These are phyloP conservation scores for Massospora cicadina DNA, from an alignment of 371 early-diverging fungal species.

Conservation along the genomic window DNA sequence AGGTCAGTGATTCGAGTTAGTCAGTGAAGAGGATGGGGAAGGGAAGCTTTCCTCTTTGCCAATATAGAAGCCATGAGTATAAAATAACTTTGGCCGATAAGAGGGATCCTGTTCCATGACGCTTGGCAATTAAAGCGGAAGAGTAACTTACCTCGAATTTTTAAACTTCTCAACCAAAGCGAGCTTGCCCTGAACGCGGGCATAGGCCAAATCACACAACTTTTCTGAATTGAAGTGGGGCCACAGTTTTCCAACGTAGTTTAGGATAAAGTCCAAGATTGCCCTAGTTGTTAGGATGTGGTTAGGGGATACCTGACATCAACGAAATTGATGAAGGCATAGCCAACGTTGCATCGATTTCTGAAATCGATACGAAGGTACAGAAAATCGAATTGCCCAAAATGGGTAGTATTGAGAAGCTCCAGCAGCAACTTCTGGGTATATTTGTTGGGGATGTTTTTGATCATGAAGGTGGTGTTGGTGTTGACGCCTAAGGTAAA, in stretches of 20 bases:
- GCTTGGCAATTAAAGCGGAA: conserved; percentile 14
- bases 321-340: conserved; percentile 82
- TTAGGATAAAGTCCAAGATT: conserved; percentile 47
- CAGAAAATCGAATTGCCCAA: conserved; percentile 61
- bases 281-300: conserved; percentile 17
- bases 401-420: conserved; percentile 56
- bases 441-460: conserved; percentile 84
- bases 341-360: conserved; percentile 70
- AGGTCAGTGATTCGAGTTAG: too few species aligned
- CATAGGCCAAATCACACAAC: conserved; percentile 65
- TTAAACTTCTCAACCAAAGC: conserved; percentile 70
- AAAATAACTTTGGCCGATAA: conserved; percentile 60
- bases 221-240: conserved; percentile 75
- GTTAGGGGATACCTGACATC: conserved; percentile 23
- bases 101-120: conserved; percentile 55
- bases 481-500: too few species aligned
- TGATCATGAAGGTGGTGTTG: conserved; percentile 85
- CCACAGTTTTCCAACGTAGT: conserved; percentile 70
- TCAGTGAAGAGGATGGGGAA: background rate
- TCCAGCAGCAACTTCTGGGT: conserved; percentile 66
- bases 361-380: conserved; percentile 84
- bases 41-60: conserved; percentile 51
- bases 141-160: conserved; percentile 35
- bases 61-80: conserved; percentile 29
- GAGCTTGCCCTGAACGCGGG: conserved; percentile 69